A percentile compares a stretch with the other conserved stretches of the same genome.
Evolutionary conservation across 305 asterid species (phyloP).

Genomic region (Fraxinus dipetala): DNA sequence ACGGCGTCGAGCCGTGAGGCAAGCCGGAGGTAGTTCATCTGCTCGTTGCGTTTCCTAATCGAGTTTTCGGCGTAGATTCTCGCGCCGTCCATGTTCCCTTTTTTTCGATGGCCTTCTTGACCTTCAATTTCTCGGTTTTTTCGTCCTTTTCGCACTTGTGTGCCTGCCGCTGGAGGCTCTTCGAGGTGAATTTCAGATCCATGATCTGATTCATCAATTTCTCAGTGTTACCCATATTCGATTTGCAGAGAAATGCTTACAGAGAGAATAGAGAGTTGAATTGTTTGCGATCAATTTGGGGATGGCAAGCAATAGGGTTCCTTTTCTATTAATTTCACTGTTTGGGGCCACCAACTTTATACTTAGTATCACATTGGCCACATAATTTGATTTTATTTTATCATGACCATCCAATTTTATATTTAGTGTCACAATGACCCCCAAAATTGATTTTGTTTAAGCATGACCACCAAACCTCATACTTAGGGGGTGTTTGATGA

Average conservation of each 20-base stretch:
- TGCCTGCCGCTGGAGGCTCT: conserved; percentile 78
- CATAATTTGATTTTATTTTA: no score
- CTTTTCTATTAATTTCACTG: no score
- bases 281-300: neutral
- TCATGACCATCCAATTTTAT: no score
- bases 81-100: conserved; percentile 92
- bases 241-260: neutral
- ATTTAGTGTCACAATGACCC: no score
- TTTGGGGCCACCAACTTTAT: no score
- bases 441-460: no score
- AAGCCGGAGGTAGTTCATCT: conserved; percentile 90
- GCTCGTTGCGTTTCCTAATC: conserved; percentile 87
- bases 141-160: conserved; percentile 89
- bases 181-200: conserved; percentile 88
- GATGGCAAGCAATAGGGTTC: neutral
- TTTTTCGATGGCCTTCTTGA: conserved; percentile 91
- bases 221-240: conserved; percentile 78
- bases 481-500: no score
- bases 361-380: no score
- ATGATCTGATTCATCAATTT: conserved; percentile 84
- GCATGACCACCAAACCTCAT: no score
- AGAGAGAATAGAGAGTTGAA: neutral
- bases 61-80: conserved; percentile 96
- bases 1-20: conserved; percentile 91
- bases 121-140: conserved; percentile 82